Base-by-base conservation (phyloP, 2,329 filamentous ascomycete genomes). In the Cercospora janseana region DNA sequence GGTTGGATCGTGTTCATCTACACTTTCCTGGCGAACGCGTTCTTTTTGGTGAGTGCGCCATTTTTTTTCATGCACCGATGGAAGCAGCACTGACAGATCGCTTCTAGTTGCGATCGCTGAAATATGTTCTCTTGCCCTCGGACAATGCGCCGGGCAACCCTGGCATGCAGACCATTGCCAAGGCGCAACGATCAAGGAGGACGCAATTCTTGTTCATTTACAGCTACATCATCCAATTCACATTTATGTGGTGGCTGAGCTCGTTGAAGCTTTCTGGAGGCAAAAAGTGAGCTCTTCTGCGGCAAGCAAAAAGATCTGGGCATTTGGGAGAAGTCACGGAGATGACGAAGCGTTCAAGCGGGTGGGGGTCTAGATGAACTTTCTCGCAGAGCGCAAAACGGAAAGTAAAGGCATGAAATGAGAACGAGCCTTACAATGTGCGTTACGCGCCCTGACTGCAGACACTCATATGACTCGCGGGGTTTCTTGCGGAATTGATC, bases 171-270 rank as follows among this genome's bases (percentile, higher is more conserved):
- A 83, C 82, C 2, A 87, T 94, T 54, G 88, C 88, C 21, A 82
- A 91, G 56, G 85, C 87, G 29, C 93, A 95, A 73, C 84, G 87
- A 66, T 93, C 87, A 70, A 83, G 89, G 67, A 79, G 91, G 56
- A 95, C 90, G 1, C 89, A 95, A 70, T 95, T 95, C 66, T 77
- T 96, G 59, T 95, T 95, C 70, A 79, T 91, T 60, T 96, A 98
- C 72, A 92, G 91, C 35, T 98, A 97, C 70, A 77, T 94, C 48
- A 85, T 97, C 49, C 93, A 98, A 74, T 80, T 97, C 60, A 75
- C 91, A 49, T 95, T 97, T 70, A 98, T 97, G 91, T 93, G 92
- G 85, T 78, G 83, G 64, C 70, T 88, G 55, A 86, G 73, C 57
- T 72, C 78, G 18, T 72, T 79, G 60, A 63, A 68, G 28, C 37